Percentiles rank a stretch among this genome's conserved stretches.
Conservation (phyloP, 306 rosid species). For the Cercis canadensis region DNA sequence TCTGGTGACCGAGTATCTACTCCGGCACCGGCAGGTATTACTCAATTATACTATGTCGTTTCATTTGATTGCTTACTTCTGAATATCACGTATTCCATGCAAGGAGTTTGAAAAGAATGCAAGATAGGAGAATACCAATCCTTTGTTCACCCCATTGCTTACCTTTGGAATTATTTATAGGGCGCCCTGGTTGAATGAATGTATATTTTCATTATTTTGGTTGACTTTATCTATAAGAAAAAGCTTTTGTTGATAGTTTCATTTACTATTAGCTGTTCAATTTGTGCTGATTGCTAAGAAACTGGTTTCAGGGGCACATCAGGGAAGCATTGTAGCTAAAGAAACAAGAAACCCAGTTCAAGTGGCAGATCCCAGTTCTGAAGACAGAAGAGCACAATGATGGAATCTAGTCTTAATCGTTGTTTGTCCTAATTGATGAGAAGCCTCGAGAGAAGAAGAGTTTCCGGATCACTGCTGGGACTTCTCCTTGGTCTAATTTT, state of each 20-base stretch:
- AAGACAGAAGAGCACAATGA: slow-evolving; percentile 69
- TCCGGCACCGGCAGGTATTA: slow-evolving; percentile 62
- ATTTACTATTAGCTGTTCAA: slow-evolving; percentile 7
- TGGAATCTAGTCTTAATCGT: slow-evolving; percentile 36
- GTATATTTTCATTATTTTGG: slow-evolving; percentile 9
- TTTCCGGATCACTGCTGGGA: neutral
- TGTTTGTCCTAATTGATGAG: slow-evolving; percentile 29
- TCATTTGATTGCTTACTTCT: no score
- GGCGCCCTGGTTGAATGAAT: slow-evolving; percentile 10
- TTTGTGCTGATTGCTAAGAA: slow-evolving; percentile 36
- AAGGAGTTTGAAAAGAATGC: no score
- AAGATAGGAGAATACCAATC: no score
- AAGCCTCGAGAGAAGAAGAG: slow-evolving; percentile 24
- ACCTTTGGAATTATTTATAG: no score
- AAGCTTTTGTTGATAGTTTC: slow-evolving; percentile 18
- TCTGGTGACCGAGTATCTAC: slow-evolving; percentile 56
- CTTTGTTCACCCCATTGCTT: no score
- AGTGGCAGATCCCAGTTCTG: slow-evolving; percentile 57
- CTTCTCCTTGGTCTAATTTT: slow-evolving; percentile 31
- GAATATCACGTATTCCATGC: no score
- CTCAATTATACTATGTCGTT: slow-evolving; percentile 14
- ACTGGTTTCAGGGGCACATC: slow-evolving; percentile 64
- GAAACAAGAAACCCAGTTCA: slow-evolving; percentile 66
- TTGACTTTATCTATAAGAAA: slow-evolving; percentile 12
- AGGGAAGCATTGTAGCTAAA: slow-evolving; percentile 58